Base-by-base conservation (phyloP, 345 rosid species). In the Populus deltoides region DNA sequence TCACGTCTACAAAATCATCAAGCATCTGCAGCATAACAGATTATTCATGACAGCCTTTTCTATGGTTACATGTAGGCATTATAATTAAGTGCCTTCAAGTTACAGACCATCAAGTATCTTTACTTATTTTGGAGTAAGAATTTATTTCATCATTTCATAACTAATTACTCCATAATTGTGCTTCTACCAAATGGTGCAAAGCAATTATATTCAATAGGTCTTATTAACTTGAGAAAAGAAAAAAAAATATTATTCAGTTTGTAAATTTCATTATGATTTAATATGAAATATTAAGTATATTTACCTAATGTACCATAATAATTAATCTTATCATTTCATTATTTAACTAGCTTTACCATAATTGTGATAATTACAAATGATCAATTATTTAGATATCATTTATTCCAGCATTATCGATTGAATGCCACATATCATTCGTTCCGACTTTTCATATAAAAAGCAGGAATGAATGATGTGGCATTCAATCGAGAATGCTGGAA, bases 1-100 rank as follows among this genome's bases (percentile, higher is more conserved):
- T 97, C 80, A 97, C 99, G 80, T 97, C 99, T 61, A 94, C 97
- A 69, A 97, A 94, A 87, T 97, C 99, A 81, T 94, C 99, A 29
- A 97, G 98, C 97, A 97, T 89, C 99, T 97, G 91, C 84, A 86
- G 77, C 76, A 79, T 62, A 55, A 49, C 61, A 59, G 29, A 43
- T 24, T 22, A 70, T 43, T 25, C 20, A 17, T 8, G 47, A 27
- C 10, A 6, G 47, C 68, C 10, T 66, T 33, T 33, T 17, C 71
- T 49, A 25, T 57, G 27, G 29, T 9, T 57, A 8, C 22, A 17
- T 51, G 5, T 22, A n/a, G 29, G 27, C 63, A 57, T 24, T 59
- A n/a, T 25, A 59, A 3, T 59, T 24, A 15, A 47, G 18, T 13
- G 17, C 53, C 18, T 47, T 12, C 17, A 47, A 47, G 53, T 47